Conservation (phyloP, 768 basidiomycete species). For the Trametes cinnabarina region DNA sequence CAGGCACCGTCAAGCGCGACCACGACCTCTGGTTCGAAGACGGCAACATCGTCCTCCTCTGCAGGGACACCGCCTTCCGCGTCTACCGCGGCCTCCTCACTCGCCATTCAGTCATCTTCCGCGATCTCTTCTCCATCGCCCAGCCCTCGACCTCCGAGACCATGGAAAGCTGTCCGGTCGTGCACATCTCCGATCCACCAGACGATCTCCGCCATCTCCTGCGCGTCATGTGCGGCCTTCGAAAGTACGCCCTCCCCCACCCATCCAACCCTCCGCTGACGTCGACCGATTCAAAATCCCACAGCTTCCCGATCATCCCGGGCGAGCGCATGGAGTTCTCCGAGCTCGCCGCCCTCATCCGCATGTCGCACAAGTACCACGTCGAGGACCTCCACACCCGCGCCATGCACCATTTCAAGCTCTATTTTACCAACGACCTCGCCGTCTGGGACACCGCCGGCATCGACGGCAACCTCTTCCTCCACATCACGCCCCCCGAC, state of each 20-base stretch:
- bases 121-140: conserved; percentile 21
- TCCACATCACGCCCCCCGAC: conserved; percentile 20
- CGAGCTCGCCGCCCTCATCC: conserved; percentile 20
- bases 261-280: background rate
- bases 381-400: conserved; percentile 17
- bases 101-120: conserved; percentile 22
- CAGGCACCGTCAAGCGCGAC: conserved; percentile 19
- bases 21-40: conserved; percentile 25
- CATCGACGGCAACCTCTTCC: conserved; percentile 20
- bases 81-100: conserved; percentile 25
- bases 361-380: conserved; percentile 25
- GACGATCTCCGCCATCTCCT: conserved; percentile 18
- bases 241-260: conserved; percentile 1
- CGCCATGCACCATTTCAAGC: conserved; percentile 20
- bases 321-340: conserved; percentile 17
- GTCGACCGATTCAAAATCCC: background rate
- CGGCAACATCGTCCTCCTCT: conserved; percentile 23
- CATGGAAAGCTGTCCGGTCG: conserved; percentile 20
- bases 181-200: conserved; percentile 18
- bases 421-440: conserved; percentile 22
- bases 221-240: conserved; percentile 8
- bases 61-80: conserved; percentile 14
- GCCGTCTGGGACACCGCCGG: conserved; percentile 18
- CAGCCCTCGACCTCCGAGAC: conserved; percentile 18
- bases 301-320: conserved; percentile 16